These are phyloP conservation scores for Aegilops longissima DNA, from an alignment of 176 grass and related monocot species.

Conservation along the genomic window DNA sequence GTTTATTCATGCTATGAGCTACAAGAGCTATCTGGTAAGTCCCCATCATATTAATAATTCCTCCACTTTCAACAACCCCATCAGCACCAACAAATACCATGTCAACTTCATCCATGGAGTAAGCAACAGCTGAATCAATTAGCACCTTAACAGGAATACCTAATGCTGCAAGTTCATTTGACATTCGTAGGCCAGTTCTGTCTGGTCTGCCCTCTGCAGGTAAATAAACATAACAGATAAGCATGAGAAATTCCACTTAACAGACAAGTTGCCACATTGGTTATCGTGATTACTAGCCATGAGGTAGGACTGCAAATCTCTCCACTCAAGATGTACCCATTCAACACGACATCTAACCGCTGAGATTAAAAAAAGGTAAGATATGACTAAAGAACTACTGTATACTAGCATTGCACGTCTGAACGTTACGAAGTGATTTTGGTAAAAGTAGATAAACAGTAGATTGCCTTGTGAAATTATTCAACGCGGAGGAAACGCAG, in stretches of 20 bases:
- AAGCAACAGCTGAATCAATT: constrained; percentile 94
- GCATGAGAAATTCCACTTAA: constrained; percentile 21
- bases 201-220: constrained; percentile 93
- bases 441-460: no score
- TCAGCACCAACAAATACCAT: constrained; percentile 98
- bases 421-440: no score
- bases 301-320: neutral
- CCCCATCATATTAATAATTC: constrained; percentile 99
- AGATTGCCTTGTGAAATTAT: no score
- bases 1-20: constrained; percentile 92
- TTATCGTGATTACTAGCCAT: neutral
- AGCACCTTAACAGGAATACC: constrained; percentile 88
- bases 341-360: neutral
- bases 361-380: neutral
- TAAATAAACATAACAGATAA: constrained; percentile 26
- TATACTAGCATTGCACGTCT: neutral
- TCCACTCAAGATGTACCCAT: neutral
- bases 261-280: neutral
- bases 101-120: constrained; percentile 92
- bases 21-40: constrained; percentile 98
- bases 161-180: constrained; percentile 85
- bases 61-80: constrained; percentile 96
- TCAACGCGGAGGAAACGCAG: no score
- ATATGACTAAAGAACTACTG: neutral
- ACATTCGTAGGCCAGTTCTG: constrained; percentile 77